Base-by-base conservation (phyloP, 371 early-diverging fungal species). In the Rhizopus stolonifer region DNA sequence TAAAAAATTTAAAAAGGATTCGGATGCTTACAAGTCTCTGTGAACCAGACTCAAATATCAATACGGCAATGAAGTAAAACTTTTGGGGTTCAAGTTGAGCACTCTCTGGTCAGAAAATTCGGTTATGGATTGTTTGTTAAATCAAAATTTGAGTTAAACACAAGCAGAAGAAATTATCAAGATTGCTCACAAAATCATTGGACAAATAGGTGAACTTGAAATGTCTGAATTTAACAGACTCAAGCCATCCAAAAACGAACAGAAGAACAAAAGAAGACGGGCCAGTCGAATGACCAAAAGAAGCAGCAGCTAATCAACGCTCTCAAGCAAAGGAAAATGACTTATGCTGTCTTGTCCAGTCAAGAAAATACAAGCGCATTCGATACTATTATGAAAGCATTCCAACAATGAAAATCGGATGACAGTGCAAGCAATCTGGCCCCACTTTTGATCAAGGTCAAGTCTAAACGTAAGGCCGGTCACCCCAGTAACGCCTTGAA, bases 181-280 rank as follows among this genome's bases (percentile, higher is more conserved):
- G 13, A 53, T 75, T 14, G 69, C 87, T 1, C 82, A 88, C 38
- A 67, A 61, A 48, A 79, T 92, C 31, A 49, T 80, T 4, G 58
- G 18, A 0, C 70, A 83, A 24, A 74, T 87, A 13, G 82, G 88
- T 45, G 49, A 76, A 51, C 64, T 51, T 2, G 82, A 81, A 21
- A 64, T 94, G 19, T 81, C 88, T n/a, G 77, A 64, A 67, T 87
- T 63, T 73, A 88, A 75, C 68, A 89, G 86, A 19, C 72, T 81
- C 39, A 81, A 86, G 60, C 67, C 66, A 49, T 64, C 75, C 39
- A 70, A 74, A 22, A 67, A 83, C 45, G 81, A 84, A 75, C 83
- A n/a, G 71, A 69, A 8, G 69, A 67, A n/a, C 46, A 64, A 40
- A 81, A 84, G 61, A 74, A 81, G 47, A 40, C 60, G 47, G 79